These are phyloP conservation scores for Dactylellina leptospora DNA, from an alignment of 2,329 filamentous ascomycete genomes.

Conservation along the genomic window DNA sequence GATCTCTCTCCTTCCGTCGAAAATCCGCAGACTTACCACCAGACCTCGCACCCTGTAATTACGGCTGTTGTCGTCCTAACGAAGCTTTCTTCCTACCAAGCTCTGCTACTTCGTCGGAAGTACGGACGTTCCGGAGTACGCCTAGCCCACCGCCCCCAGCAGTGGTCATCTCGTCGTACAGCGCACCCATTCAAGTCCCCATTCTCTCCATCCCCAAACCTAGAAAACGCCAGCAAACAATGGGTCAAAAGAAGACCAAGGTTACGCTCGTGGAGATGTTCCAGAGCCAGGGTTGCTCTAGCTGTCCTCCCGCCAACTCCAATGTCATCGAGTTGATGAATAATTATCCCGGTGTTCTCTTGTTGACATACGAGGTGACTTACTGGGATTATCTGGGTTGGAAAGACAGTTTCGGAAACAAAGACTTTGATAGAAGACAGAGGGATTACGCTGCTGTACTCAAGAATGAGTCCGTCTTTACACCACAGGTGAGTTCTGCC, in stretches of 20 bases:
- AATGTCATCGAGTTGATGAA: constrained; percentile 58
- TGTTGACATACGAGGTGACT: constrained; percentile 60
- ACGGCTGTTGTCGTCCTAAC: constrained; percentile 44
- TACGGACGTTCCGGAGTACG: constrained; percentile 56
- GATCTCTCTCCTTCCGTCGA: constrained; percentile 34
- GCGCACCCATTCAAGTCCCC: constrained; percentile 37
- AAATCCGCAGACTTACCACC: constrained; percentile 44
- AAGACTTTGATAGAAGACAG: constrained; percentile 59
- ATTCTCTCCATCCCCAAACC: constrained; percentile 47
- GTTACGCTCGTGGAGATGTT: constrained; percentile 59
- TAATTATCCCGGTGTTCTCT: constrained; percentile 58
- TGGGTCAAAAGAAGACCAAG: constrained; percentile 31
- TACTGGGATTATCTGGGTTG: constrained; percentile 60
- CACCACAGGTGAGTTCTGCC: constrained; percentile 56
- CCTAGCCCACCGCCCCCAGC: constrained; percentile 54
- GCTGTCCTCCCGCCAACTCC: constrained; percentile 59
- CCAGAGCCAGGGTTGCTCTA: constrained; percentile 59
- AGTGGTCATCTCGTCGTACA: constrained; percentile 55
- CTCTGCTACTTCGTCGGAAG: constrained; percentile 58
- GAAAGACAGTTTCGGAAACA: constrained; percentile 59
- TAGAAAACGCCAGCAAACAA: constrained; percentile 27
- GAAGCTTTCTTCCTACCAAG: constrained; percentile 47
- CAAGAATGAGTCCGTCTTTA: constrained; percentile 59
- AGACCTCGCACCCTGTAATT: constrained; percentile 48
- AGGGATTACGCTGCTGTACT: constrained; percentile 58